Base-by-base conservation (phyloP, 257 asterid genomes). In the Nicotiana tomentosiformis region DNA sequence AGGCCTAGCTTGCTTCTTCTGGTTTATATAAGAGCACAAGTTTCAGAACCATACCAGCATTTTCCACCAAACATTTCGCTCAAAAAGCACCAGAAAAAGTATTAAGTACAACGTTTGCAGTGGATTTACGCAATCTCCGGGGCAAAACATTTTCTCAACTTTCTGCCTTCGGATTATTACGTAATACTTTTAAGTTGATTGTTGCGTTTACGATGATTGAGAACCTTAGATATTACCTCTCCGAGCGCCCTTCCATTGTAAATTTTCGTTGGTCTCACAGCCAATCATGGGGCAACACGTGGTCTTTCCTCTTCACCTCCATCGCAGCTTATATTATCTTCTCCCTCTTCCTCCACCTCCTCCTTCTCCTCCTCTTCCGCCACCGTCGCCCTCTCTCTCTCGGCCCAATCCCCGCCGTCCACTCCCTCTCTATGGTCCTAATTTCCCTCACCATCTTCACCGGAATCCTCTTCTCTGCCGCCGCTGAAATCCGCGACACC, bases 391-490 rank as follows among this genome's bases (percentile, higher is more conserved):
- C 87, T 5, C 72, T 84, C 32, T 80, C 87, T 5, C 74, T 81
- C 6, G 87, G 87, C 20, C 87, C 85, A 0, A 43, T 84, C 74
- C 87, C 87, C 37, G 87, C 87, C 46, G 10, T 81, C 56, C 87
- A 84, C 80, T 77, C 77, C 55, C 85, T 81, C 74, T 49, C 78
- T 16, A 84, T 84, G 84, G 82, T 67, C 57, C 33, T 84, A 2
- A 74, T 84, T 9, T 84, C 84, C 70, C 29, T 81, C 57, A 84
- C 87, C 7, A 81, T 84, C 29, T 84, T 84, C 80, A 11, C 80
- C 66, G 87, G 87, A 4, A 84, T 81, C 72, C 74, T 84, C 46
- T 51, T 84, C 60, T 84, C 87, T 49, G 56, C 85, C 58, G 80
- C 87, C 30, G 82, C 87, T 3, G 87, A 84, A 49, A 84, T 84